These are phyloP conservation scores for Pyronema domesticum DNA, from an alignment of 495 filamentous ascomycete genomes.

Conservation along the genomic window DNA sequence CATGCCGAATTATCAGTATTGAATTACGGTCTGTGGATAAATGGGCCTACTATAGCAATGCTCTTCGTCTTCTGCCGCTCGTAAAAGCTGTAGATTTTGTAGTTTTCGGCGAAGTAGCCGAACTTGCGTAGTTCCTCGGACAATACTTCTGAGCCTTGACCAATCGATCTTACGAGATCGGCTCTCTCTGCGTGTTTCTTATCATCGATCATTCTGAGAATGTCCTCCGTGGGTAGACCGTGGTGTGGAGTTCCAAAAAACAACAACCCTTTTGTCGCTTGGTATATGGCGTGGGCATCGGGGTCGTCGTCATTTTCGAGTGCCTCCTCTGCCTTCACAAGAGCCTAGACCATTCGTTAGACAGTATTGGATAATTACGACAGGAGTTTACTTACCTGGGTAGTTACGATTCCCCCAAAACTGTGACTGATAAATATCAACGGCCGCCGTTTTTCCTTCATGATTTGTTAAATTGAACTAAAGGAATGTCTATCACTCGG, in stretches of 20 bases:
- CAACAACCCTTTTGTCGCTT: constrained; percentile 3
- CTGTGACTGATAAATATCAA: constrained; percentile 12
- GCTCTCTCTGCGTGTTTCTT: neutral
- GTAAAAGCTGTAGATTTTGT: constrained; percentile 1
- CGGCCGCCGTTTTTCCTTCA: constrained; percentile 4
- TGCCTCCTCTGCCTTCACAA: neutral
- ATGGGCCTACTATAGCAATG: neutral
- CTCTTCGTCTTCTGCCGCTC: constrained; percentile 1
- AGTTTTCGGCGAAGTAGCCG: neutral
- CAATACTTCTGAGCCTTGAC: neutral
- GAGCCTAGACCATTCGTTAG: neutral
- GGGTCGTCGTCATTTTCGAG: constrained; percentile 2
- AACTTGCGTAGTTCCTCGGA: neutral
- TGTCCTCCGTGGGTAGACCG: constrained; percentile 2
- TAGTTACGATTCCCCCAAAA: constrained; percentile 9
- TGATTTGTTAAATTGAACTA: neutral
- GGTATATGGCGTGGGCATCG: neutral
- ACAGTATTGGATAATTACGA: neutral
- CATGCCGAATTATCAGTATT: neutral
- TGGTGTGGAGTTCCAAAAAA: constrained; percentile 8
- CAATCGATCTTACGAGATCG: constrained; percentile 1
- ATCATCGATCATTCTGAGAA: constrained; percentile 9
- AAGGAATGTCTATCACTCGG: neutral
- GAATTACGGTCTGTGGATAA: neutral
- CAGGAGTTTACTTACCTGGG: constrained; percentile 5